Conservation (phyloP, 2,329 filamentous ascomycete species). For the Orbilia ellipsospora region DNA sequence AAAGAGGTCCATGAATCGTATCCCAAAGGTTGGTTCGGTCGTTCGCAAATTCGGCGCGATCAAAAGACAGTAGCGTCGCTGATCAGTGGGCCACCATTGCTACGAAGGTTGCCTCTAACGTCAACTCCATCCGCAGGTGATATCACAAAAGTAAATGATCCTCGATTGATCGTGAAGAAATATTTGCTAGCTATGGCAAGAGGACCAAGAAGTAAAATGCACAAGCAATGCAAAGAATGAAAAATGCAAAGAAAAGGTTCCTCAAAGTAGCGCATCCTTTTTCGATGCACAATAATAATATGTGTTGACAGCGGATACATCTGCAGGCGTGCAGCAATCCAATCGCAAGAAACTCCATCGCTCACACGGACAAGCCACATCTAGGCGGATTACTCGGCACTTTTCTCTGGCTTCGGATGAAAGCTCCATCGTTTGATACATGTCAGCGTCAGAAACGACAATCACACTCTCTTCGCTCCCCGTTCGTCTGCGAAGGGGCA, state of each 20-base stretch:
- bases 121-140: slow-evolving; percentile 22
- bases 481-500: too few relatives aligned
- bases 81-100: slow-evolving; percentile 26
- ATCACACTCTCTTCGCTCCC: slow-evolving; percentile 22
- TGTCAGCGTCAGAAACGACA: slow-evolving; percentile 13
- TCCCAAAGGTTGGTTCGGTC: neutral
- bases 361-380: slow-evolving; percentile 3
- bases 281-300: slow-evolving; percentile 1
- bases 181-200: neutral
- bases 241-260: slow-evolving; percentile 18
- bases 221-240: neutral
- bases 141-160: slow-evolving; percentile 26
- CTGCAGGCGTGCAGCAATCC: slow-evolving; percentile 8
- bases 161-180: neutral
- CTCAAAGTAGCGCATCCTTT: slow-evolving; percentile 13
- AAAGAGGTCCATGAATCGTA: slow-evolving; percentile 11
- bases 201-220: neutral
- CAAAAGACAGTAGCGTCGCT: slow-evolving; percentile 15
- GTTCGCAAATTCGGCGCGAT: slow-evolving; percentile 50
- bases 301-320: slow-evolving; percentile 44
- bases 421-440: slow-evolving; percentile 24
- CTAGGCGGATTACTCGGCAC: slow-evolving; percentile 55
- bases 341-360: slow-evolving; percentile 34
- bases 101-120: neutral
- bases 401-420: slow-evolving; percentile 51